Evolutionary conservation across 2,329 filamentous ascomycete species (phyloP).

Genomic region (Trichoderma simmonsii): DNA sequence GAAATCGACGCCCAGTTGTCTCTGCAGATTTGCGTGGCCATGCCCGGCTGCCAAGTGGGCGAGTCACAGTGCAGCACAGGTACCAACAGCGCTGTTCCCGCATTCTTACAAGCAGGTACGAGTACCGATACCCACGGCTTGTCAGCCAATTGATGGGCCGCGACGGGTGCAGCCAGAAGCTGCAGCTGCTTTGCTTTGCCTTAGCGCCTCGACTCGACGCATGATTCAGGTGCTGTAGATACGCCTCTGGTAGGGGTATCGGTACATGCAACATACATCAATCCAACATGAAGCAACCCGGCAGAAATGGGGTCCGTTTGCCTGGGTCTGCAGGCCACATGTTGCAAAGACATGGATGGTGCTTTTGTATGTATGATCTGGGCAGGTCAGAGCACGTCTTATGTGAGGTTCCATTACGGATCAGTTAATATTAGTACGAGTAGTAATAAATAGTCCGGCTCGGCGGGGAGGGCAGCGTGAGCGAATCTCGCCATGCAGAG

Average conservation of each 20-base stretch:
- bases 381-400: neutral
- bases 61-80: neutral
- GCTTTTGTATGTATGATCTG: neutral
- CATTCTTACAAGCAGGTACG: neutral
- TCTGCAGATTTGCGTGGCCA: neutral
- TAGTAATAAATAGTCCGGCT: neutral
- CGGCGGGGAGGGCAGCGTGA: neutral
- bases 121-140: neutral
- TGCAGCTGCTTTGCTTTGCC: slow-evolving; percentile 3
- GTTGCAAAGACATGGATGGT: neutral
- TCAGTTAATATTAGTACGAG: neutral
- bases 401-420: neutral
- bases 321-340: neutral
- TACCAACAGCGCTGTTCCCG: neutral
- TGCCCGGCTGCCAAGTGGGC: neutral
- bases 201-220: neutral
- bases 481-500: neutral
- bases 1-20: neutral
- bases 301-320: neutral
- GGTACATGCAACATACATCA: neutral
- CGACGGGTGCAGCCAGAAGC: neutral
- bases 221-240: neutral
- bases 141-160: neutral
- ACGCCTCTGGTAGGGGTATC: neutral
- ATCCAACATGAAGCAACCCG: neutral